These are phyloP conservation scores for Ambrosia artemisiifolia DNA, from an alignment of 129 eudicot species.

Conservation along the genomic window DNA sequence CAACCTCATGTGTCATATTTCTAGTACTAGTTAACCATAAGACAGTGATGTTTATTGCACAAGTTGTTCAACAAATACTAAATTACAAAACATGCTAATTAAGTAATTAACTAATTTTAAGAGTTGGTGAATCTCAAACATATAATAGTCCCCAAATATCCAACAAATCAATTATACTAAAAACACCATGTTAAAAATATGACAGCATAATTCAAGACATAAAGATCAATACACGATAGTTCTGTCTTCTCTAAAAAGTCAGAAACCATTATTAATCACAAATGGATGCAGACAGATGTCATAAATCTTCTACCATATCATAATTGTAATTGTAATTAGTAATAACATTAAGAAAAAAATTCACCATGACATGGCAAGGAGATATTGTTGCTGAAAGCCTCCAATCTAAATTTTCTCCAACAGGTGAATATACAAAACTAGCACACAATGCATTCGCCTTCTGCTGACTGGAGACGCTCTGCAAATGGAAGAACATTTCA, in stretches of 20 bases:
- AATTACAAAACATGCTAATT: conserved; percentile 1
- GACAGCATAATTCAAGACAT: neutral
- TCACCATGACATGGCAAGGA: conserved; percentile 98
- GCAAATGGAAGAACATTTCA: conserved; percentile 22
- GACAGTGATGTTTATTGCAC: neutral
- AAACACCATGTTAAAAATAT: neutral
- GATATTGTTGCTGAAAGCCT: conserved; percentile 91
- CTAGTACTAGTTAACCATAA: neutral
- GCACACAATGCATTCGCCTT: conserved; percentile 88
- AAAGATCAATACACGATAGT: neutral
- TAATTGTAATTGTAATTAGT: neutral
- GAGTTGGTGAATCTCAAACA: neutral
- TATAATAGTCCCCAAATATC: conserved; percentile 3
- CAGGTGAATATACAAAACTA: conserved; percentile 74
- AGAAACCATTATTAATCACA: neutral
- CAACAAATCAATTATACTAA: neutral
- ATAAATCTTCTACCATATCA: neutral
- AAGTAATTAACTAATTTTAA: neutral
- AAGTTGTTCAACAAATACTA: neutral
- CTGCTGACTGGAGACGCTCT: conserved; percentile 89
- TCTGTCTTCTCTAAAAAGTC: no score
- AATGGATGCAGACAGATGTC: neutral
- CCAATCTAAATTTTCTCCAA: conserved; percentile 90
- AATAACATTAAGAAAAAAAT: conserved; percentile 5
- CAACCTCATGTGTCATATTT: neutral